Evolutionary conservation across 208 protist genomes (phyloP).

Genomic region (Trypanosoma lewisi): DNA sequence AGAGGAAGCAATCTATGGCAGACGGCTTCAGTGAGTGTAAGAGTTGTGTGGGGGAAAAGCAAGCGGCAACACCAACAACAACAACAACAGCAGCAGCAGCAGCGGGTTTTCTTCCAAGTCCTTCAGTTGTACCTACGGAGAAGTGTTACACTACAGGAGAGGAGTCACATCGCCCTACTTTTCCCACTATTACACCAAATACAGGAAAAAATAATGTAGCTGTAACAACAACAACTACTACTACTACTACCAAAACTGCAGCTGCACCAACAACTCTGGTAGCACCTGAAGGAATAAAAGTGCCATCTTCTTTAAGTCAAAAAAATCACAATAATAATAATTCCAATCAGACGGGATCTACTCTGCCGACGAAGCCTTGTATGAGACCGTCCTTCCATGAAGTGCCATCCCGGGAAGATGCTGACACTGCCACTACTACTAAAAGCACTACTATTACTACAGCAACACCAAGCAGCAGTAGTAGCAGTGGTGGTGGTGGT

Average conservation of each 20-base stretch:
- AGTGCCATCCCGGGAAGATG: no score
- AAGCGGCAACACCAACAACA: neutral
- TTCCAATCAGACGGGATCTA: no score
- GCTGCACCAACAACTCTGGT: neutral
- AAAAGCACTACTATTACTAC: no score
- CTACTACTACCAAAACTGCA: neutral
- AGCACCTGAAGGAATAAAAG: no score
- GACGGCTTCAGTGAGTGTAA: neutral
- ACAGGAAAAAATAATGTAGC: neutral
- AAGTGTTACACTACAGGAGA: neutral
- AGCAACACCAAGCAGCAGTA: neutral
- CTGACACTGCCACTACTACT: no score
- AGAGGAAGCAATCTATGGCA: neutral
- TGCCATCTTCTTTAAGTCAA: no score
- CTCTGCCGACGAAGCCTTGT: no score
- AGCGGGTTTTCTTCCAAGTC: no score
- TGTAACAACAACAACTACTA: neutral
- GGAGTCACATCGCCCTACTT: neutral
- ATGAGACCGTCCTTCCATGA: no score
- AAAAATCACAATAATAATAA: no score
- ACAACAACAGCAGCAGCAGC: neutral
- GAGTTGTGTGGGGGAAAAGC: neutral
- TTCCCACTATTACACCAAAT: neutral
- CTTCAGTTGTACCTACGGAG: no score
- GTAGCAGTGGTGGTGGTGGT: neutral